Base-by-base conservation (phyloP, 257 asterid genomes). In the Orobanche coerulescens region DNA sequence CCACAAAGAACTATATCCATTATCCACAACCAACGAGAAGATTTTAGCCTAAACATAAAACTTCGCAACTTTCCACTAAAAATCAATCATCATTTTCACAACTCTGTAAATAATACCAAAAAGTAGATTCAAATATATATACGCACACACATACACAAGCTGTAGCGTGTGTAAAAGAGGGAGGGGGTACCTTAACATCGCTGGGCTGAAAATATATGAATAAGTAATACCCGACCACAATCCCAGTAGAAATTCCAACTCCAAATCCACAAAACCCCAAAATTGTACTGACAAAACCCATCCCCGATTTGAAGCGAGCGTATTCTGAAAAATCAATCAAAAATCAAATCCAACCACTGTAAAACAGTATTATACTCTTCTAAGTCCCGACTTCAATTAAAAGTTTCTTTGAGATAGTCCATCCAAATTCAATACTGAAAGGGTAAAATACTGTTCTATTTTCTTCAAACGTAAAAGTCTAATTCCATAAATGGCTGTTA, bases 251-350 rank as follows among this genome's bases (percentile, higher is more conserved):
- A 71, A 89, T 49, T 62, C 98, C 98, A 50, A 88, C 84, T 75
- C 96, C 96, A 66, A 91, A 88, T 78, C 98, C 98, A 68, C 86
- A 74, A 15, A 88, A 77, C 22, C 95, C 94, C 67, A 82, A 39
- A 22, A 91, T 66, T 0, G 84, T 78, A 54, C 95, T 85, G 37
- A 88, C 8, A 20, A 91, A 72, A 8, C 96, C 98, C 98, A 91
- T 91, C 76, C 49, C 52, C 54, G 51, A 71, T 20, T 19, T 20
- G 62, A 47, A 62, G 48, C 52, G 48, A 34, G 3, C 20, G 37
- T 22, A n/a, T 22, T 22, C 61, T 20, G 16, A 12, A 70, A 34
- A 18, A 44, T 57, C 13, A 58, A 50, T 68, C 58, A 44, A 61
- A 69, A 22, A 25, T 54, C 66, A 23, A 69, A 30, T 58, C 53